Evolutionary conservation across 2,329 filamentous ascomycete species (phyloP), one percentile per base, ranked within the genome.

Genomic region (Aspergillus sp.): DNA sequence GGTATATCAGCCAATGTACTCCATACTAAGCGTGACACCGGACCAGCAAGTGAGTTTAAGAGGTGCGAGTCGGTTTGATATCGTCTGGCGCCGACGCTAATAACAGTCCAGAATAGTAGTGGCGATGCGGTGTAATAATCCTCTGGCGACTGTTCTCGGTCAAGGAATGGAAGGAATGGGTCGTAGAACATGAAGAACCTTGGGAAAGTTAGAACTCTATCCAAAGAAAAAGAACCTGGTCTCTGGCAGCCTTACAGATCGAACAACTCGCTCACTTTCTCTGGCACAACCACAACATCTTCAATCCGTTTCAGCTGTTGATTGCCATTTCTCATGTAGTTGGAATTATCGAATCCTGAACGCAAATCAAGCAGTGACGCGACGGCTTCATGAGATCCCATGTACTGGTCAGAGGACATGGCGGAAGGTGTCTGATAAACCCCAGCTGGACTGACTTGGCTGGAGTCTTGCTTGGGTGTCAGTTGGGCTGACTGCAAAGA

Each of bases 31-130:
- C 78, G 71, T 32, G 73, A 77, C 46, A 82, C 65, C 2, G 79
- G 80, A 5, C 64, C 68, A n/a, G 68, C 58, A 9, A 75, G 62
- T 54, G 60, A 78, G 42, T 72, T 74, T 39, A 85, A 68, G 26
- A 85, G 65, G 9, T 67, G 68, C 0, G 74, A 67, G 48, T 83
- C 79, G 6, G 67, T 60, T 12, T 73, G 71, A 48, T 78, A 84
- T 39, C 81, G 76, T 32, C 82, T 76, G 31, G 80, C 76, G 8
- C 81, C 81, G 33, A 83, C 74, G 32, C 77, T 76, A 36, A 85
- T 70, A 38, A 85, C 79, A 27, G 79, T 79, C 82, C 82, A 86
- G 61, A 84, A 84, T n/a, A 85, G 70, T 5, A 86, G 65, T n/a
- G 77, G 78, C 35, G 78, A 81, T 30, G 75, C 67, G 10, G 71